A percentile compares a stretch with the other conserved stretches of the same genome.
Evolutionary conservation across 2,329 filamentous ascomycete genomes (phyloP).

Genomic region (Epichloe aotearoae): DNA sequence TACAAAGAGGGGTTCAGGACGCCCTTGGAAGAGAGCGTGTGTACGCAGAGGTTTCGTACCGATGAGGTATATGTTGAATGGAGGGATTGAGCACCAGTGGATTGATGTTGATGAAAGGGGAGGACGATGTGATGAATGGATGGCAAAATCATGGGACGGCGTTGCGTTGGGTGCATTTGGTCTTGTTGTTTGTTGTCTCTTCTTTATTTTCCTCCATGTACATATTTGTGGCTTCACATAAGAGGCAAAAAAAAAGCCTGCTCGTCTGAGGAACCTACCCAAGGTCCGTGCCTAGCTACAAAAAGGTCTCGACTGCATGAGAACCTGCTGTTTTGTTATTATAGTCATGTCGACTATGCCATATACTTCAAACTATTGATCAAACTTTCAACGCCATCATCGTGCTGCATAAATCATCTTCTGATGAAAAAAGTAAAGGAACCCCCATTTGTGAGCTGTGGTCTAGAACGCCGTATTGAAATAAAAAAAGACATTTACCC

Average conservation of each 20-base stretch:
- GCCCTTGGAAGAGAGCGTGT: constrained; percentile 65
- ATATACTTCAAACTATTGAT: background rate
- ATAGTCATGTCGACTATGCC: background rate
- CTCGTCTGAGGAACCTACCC: no score
- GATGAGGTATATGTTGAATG: constrained; percentile 72
- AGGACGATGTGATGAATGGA: background rate
- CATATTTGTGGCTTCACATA: background rate
- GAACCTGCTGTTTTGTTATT: background rate
- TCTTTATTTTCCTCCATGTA: background rate
- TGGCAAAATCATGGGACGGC: background rate
- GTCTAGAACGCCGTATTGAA: background rate
- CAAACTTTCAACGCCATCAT: background rate
- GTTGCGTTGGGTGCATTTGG: background rate
- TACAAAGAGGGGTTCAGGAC: constrained; percentile 72
- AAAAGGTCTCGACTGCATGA: no score
- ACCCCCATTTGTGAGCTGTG: background rate
- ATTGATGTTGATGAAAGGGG: background rate
- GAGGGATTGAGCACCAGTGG: constrained; percentile 40
- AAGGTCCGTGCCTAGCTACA: no score
- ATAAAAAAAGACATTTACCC: background rate
- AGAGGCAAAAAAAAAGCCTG: no score
- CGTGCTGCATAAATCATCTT: background rate
- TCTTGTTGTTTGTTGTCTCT: no score
- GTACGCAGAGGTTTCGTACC: constrained; percentile 71
- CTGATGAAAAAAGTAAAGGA: background rate